Base-by-base conservation (phyloP, 306 rosid species). In the Lablab purpureus region DNA sequence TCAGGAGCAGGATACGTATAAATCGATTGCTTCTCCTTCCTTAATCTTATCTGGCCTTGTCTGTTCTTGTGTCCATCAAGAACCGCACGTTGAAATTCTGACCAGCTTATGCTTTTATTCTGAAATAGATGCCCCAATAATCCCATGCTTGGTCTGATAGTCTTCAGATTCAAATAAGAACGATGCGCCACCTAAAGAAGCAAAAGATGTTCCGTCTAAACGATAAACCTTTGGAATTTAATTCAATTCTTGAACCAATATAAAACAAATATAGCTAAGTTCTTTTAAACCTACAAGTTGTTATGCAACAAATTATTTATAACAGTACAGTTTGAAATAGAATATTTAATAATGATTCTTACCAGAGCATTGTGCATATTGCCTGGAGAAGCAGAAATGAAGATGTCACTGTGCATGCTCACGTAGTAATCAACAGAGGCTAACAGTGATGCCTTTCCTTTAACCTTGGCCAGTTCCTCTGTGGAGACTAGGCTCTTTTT, bases 341-440 rank as follows among this genome's bases (percentile, higher is more conserved):
- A 60, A 71, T 70, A 40, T 41, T 47, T 64, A 45, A 70, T 19
- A 55, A 55, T 10, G 56, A 28, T 75, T 64, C 91, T 87, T 81
- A 95, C 99, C 89, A 95, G 73, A 60, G 99, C 99, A 83, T 95
- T 95, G 90, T 95, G 99, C 99, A 95, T 95, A 73, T 95, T 95
- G 84, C 99, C 99, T 0, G 99, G 99, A 84, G 99, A 95, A 89
- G 99, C 99, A 55, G 99, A 95, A 75, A 95, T 73, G 69, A 95
- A 95, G 83, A 95, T 89, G 82, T 93, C 93, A 67, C 99, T 95
- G 73, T 90, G 98, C 99, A 95, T 81, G 94, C 98, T 84, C 52
- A 95, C 94, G 25, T 91, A 89, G 84, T 95, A 95, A 81, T 93
- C 99, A 21, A 93, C 85, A 1, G 99, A 98, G 46, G 99, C 99